A percentile compares a stretch with the other conserved stretches of the same genome.
These are phyloP conservation scores for Colletotrichum kahawae DNA, from an alignment of 2,329 filamentous ascomycete genomes.

Conservation along the genomic window DNA sequence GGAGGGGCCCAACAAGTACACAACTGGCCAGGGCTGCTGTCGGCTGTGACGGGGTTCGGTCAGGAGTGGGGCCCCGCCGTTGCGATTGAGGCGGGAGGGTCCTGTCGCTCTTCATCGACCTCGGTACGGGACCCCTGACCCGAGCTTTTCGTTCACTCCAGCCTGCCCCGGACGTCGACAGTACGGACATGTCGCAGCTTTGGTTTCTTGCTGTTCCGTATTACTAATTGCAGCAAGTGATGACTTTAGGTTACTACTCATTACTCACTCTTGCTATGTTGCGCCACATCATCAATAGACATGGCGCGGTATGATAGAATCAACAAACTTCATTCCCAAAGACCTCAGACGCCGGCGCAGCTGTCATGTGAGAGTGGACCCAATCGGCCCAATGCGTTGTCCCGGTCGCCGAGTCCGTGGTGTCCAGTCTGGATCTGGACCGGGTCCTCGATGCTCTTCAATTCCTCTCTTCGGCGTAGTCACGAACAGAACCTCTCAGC, in stretches of 20 bases:
- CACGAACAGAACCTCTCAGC: neutral
- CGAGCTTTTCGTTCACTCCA: neutral
- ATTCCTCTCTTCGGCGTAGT: neutral
- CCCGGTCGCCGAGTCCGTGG: conserved; percentile 10
- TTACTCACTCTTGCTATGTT: neutral
- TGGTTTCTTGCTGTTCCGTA: neutral
- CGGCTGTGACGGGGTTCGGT: neutral
- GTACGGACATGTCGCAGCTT: neutral
- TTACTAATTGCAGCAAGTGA: neutral
- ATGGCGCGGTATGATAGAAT: neutral
- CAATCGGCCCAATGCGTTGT: conserved; percentile 9
- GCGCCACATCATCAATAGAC: neutral
- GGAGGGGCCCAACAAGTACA: neutral
- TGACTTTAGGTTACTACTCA: neutral
- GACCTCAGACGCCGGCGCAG: neutral
- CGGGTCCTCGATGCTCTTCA: neutral
- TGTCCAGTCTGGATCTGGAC: neutral
- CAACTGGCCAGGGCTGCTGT: neutral
- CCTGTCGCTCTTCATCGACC: neutral
- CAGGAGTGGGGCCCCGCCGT: neutral
- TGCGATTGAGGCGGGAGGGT: neutral
- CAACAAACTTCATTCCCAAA: neutral
- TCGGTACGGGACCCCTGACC: neutral
- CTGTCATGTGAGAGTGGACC: conserved; percentile 12
- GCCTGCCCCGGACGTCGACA: neutral